Evolutionary conservation across 768 basidiomycete genomes (phyloP).

Genomic region (Pleurotus platypus): DNA sequence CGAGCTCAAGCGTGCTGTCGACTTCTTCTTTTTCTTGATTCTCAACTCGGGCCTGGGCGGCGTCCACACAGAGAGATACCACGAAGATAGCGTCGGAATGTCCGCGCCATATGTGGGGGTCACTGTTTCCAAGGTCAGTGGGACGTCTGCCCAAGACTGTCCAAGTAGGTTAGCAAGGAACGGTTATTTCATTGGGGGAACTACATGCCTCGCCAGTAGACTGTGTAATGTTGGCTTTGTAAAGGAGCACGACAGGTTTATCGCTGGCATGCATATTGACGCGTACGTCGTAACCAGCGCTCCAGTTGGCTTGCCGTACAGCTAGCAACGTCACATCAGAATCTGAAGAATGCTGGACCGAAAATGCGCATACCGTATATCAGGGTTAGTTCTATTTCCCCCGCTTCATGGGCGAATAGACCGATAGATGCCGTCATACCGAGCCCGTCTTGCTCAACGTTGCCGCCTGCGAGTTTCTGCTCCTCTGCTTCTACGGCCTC

Average conservation of each 20-base stretch:
- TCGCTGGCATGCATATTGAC: conserved; percentile 16
- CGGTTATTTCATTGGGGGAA: not conserved
- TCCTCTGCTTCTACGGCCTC: conserved; percentile 10
- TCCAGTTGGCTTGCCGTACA: conserved; percentile 16
- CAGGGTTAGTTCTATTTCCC: conserved; percentile 17
- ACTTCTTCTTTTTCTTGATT: too few relatives aligned
- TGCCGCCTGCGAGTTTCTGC: not conserved
- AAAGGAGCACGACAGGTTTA: conserved; percentile 14
- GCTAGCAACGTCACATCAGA: conserved; percentile 4
- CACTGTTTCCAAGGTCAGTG: conserved; percentile 18
- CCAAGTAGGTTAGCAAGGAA: not conserved
- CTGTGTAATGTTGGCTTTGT: conserved; percentile 17
- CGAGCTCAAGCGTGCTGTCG: not conserved
- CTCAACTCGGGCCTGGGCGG: not conserved
- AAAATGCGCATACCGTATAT: conserved; percentile 16
- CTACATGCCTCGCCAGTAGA: conserved; percentile 17
- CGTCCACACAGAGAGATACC: conserved; percentile 13
- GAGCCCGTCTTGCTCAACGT: conserved; percentile 12
- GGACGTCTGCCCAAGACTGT: conserved; percentile 19
- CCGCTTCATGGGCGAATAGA: conserved; percentile 15
- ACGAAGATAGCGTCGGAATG: conserved; percentile 15
- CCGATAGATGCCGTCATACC: conserved; percentile 15
- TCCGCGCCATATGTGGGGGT: conserved; percentile 18
- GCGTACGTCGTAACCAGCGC: conserved; percentile 18
- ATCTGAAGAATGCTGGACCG: not conserved